Percentiles rank a stretch among this genome's conserved stretches.
phyloP scores from a whole-genome alignment of 139 green algal species.

The Chlorella sp. region DNA sequence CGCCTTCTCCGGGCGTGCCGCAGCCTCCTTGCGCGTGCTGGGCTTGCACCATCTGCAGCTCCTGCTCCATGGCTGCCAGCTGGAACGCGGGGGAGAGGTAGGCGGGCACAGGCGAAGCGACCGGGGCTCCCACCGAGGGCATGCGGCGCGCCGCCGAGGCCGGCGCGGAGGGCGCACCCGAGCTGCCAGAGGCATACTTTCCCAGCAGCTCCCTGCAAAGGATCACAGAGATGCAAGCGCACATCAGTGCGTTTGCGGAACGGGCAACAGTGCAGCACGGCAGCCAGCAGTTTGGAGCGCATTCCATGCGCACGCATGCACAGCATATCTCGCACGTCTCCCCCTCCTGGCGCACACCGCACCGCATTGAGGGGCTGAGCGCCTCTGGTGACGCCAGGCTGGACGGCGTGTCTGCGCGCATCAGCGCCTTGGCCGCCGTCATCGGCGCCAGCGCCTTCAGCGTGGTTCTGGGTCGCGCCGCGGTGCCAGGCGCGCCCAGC shows the following conservation, averaged over 20 bases:
- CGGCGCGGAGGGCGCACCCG: not conserved
- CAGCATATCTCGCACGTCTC: too few relatives aligned
- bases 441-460: slow-evolving; percentile 28
- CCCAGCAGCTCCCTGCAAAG: slow-evolving; percentile 37
- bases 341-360: not conserved
- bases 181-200: slow-evolving; percentile 34
- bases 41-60: slow-evolving; percentile 19
- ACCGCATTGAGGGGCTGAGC: slow-evolving; percentile 42
- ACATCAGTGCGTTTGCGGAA: not conserved
- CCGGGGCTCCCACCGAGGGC: too few relatives aligned
- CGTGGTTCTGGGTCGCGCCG: slow-evolving; percentile 1
- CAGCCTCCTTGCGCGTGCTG: not conserved
- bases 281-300: too few relatives aligned
- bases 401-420: slow-evolving; percentile 19
- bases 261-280: too few relatives aligned
- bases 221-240: not conserved
- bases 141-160: too few relatives aligned
- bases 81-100: slow-evolving; percentile 29
- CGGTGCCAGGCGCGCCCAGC: not conserved
- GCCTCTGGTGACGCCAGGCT: slow-evolving; percentile 28
- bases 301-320: too few relatives aligned
- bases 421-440: slow-evolving; percentile 25
- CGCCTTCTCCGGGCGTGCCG: not conserved
- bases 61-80: slow-evolving; percentile 27
- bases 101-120: not conserved